Evolutionary conservation across 1,139 yeast genomes (phyloP).

Genomic region (Saccharomycopsis crataegensis): DNA sequence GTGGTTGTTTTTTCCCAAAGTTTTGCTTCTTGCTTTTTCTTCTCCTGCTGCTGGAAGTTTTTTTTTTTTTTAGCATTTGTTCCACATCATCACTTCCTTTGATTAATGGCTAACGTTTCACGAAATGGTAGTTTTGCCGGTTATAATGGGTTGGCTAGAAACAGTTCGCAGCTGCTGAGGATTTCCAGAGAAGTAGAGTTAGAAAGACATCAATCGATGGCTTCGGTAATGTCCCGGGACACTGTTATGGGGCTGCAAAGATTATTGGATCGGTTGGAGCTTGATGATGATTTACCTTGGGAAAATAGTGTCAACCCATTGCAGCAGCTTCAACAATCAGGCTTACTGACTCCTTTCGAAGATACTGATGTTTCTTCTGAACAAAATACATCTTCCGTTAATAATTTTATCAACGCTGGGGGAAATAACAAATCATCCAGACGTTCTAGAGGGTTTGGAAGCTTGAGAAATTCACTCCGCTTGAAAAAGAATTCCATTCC

Average conservation of each 20-base stretch:
- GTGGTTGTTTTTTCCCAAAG: not conserved
- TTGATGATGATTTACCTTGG: slow-evolving; percentile 19
- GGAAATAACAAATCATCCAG: not conserved
- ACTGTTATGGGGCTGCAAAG: slow-evolving; percentile 11
- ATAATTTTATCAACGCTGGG: not conserved
- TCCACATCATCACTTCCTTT: too few relatives aligned
- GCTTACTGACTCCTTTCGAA: not conserved
- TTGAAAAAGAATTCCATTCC: not conserved
- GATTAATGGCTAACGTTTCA: not conserved
- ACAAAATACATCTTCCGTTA: not conserved
- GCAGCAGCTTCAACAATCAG: not conserved
- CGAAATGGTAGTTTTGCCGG: not conserved
- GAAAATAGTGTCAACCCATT: not conserved
- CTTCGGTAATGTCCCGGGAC: slow-evolving; percentile 13
- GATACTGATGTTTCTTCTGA: not conserved
- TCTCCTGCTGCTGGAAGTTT: not conserved
- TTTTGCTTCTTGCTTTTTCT: not conserved
- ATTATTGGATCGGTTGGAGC: slow-evolving; percentile 14
- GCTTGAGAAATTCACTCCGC: not conserved
- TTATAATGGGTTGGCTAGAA: not conserved
- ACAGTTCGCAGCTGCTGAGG: not conserved
- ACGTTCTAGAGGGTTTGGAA: not conserved
- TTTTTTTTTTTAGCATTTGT: too few relatives aligned
- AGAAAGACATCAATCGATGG: slow-evolving; percentile 14
- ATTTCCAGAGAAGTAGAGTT: slow-evolving; percentile 1